Percentiles rank a stretch among this genome's conserved stretches.
Conservation (phyloP, 495 filamentous ascomycete species). For the Hypoxylon subgilvum region DNA sequence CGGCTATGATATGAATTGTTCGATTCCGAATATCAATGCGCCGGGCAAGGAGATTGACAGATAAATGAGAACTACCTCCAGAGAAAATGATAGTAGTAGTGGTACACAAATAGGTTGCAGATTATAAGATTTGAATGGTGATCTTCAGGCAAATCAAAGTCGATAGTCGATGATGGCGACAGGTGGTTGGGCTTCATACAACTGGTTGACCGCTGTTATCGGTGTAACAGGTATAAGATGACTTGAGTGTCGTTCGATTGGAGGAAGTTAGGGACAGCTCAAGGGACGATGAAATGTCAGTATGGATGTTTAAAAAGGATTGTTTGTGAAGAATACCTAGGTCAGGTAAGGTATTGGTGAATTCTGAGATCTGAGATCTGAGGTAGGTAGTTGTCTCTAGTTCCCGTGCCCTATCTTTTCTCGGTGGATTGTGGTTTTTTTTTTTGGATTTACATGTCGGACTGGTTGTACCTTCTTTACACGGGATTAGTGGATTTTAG, state of each 20-base stretch:
- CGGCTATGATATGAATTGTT: conserved; percentile 2
- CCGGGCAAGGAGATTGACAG: conserved; percentile 1
- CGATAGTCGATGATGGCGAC: conserved; percentile 28
- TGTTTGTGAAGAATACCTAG: not conserved
- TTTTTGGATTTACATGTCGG: conserved; percentile 41
- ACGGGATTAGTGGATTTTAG: conserved; percentile 24
- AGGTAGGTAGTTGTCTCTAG: not conserved
- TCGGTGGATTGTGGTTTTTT: conserved; percentile 33
- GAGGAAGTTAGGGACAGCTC: not conserved
- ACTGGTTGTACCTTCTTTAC: conserved; percentile 31
- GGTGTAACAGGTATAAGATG: conserved; percentile 25
- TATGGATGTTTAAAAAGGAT: conserved; percentile 6
- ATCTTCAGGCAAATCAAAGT: conserved; percentile 36
- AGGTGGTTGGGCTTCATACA: conserved; percentile 40
- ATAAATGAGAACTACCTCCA: too few relatives aligned
- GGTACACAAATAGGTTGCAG: conserved; percentile 28
- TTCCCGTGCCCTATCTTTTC: conserved; percentile 33
- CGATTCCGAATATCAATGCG: conserved; percentile 5
- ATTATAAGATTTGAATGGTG: conserved; percentile 26
- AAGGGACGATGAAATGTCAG: conserved; percentile 2
- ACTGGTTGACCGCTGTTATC: conserved; percentile 35
- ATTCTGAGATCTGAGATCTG: not conserved
- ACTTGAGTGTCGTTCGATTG: not conserved
- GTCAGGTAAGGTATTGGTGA: not conserved
- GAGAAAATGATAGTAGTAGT: not conserved